A percentile compares a stretch with the other conserved stretches of the same genome.
Conservation (phyloP, 225 moss, liverwort and hornwort genomes). For the Asterella californica region DNA sequence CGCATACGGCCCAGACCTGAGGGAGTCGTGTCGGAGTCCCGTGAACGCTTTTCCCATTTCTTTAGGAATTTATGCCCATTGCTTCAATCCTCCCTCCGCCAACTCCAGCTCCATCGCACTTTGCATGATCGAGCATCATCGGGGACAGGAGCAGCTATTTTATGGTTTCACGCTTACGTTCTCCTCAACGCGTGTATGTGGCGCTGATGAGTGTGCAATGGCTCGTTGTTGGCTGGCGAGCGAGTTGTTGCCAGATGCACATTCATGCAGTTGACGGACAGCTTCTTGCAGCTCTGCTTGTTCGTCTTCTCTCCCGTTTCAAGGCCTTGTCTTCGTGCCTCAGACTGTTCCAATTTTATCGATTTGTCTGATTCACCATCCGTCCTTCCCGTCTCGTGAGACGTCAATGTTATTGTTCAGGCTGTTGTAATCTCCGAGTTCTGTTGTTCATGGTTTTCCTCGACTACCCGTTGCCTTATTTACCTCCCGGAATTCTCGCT, state of each 20-base stretch:
- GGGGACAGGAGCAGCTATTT: neutral
- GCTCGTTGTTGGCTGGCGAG: neutral
- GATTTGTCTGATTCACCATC: neutral
- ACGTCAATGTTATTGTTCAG: neutral
- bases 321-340: neutral
- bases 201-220: neutral
- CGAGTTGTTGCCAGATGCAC: constrained; percentile 6
- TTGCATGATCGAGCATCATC: neutral
- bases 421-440: neutral
- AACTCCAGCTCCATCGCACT: too few relatives aligned
- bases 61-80: neutral
- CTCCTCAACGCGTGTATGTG: neutral
- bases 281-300: neutral
- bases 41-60: neutral
- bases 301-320: neutral
- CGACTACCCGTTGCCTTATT: neutral
- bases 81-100: neutral
- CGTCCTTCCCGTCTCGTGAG: neutral
- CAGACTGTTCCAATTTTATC: neutral
- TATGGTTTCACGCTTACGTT: neutral
- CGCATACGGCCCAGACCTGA: neutral
- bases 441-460: neutral
- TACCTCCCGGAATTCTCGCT: neutral
- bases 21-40: neutral
- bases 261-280: neutral